Base-by-base conservation (phyloP, 208 protist genomes). In the Acanthamoeba quina region DNA sequence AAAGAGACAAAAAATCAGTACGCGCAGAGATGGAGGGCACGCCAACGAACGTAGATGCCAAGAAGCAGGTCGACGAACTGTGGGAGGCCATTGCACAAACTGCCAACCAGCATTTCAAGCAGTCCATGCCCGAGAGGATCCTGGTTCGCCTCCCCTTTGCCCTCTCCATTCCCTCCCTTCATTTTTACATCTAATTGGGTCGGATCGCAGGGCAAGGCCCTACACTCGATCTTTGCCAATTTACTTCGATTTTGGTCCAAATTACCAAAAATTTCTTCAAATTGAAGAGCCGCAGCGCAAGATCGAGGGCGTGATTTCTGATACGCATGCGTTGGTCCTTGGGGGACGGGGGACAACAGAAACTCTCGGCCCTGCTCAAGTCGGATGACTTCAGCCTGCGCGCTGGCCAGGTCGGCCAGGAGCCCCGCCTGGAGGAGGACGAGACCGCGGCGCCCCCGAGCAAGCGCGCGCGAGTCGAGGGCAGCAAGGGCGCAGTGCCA, bases 21-120 rank as follows among this genome's bases (percentile, higher is more conserved):
- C 49, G 15, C 13, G 15, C 49, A 54, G 49, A 54, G 26, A 80
- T 41, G 72, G 72, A 80, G n/a, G 44, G 26, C 54, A 24, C 54
- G 54, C 10, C 54, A 19, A 64, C 58, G 58, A 64, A 5, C 58
- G 24, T n/a, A 26, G 72, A 80, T 15, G 37, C 37, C 11, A 52
- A 89, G 80, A 89, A 62, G n/a, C 37, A 62, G 60, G 80, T 89
- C 21, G 52, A 89, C 15, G 80, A 62, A 11, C 24, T 89, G 37
- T 62, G 80, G 37, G 52, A 89, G 52, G 44, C 15, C 29, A 62
- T 89, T 6, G 80, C 80, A 6, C 6, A 34, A 6, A 64, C 44
- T 62, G 80, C 80, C 54, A 44, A 89, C 21, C 47, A 89, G 52
- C 26, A 49, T 24, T 49, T 89, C 80, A 89, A 89, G n/a, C 37